Percentiles rank a stretch among this genome's conserved stretches.
Evolutionary conservation across 1,284 basidiomycete genomes (phyloP).

Genomic region (Chalciporus piperatoides): DNA sequence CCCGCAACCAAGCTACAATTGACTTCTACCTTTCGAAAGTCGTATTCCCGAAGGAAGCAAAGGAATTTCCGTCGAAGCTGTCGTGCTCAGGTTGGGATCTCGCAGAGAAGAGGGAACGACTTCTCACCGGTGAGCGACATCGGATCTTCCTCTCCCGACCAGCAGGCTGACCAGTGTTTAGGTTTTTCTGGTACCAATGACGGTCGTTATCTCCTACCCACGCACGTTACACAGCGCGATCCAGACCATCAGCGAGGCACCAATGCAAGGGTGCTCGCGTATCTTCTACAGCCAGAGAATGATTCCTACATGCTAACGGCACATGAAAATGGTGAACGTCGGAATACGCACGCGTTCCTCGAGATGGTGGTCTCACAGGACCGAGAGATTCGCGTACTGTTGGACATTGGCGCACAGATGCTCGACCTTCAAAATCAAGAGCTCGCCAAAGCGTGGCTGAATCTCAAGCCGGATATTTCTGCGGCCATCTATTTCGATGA

Average conservation of each 20-base stretch:
- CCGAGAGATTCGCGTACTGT: slow-evolving; percentile 42
- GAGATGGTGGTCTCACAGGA: slow-evolving; percentile 31
- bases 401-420: slow-evolving; percentile 59
- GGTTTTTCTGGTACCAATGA: slow-evolving; percentile 62
- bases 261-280: slow-evolving; percentile 47
- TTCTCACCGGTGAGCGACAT: slow-evolving; percentile 20
- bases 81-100: slow-evolving; percentile 49
- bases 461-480: slow-evolving; percentile 25
- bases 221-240: slow-evolving; percentile 43
- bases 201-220: slow-evolving; percentile 45
- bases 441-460: slow-evolving; percentile 42
- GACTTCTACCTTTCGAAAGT: slow-evolving; percentile 48
- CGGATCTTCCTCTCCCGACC: not conserved
- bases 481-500: slow-evolving; percentile 51
- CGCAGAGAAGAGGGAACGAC: slow-evolving; percentile 33
- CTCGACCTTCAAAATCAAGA: slow-evolving; percentile 46
- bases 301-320: slow-evolving; percentile 34
- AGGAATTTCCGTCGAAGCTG: slow-evolving; percentile 44
- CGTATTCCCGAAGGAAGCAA: slow-evolving; percentile 48
- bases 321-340: slow-evolving; percentile 19
- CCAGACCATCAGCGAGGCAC: slow-evolving; percentile 42
- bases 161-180: slow-evolving; percentile 25
- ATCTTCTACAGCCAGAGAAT: slow-evolving; percentile 45
- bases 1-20: slow-evolving; percentile 38
- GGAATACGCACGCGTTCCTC: slow-evolving; percentile 36